A percentile compares a stretch with the other conserved stretches of the same genome.
Conservation (phyloP, 257 asterid species). For the Craterostigma plantagineum region DNA sequence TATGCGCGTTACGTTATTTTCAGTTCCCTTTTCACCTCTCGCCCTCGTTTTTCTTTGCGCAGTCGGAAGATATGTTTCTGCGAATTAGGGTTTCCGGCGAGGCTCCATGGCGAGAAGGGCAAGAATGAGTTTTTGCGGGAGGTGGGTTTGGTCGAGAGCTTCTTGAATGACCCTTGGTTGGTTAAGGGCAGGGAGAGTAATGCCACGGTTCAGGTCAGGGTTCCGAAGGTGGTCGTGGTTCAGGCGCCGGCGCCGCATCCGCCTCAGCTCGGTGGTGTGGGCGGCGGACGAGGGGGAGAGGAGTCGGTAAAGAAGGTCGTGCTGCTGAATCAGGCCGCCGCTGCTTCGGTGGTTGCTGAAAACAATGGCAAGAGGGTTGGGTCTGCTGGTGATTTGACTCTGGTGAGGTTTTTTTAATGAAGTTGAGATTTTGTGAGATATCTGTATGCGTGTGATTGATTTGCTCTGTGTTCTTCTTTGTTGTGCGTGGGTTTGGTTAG, state of each 20-base stretch:
- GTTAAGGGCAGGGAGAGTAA: constrained; percentile 36
- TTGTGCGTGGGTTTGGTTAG: not conserved
- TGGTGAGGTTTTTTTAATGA: constrained; percentile 24
- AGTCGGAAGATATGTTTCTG: constrained; percentile 88
- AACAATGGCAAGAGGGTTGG: constrained; percentile 65
- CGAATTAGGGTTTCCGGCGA: constrained; percentile 50
- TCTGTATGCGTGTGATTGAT: not conserved
- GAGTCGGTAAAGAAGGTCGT: constrained; percentile 64
- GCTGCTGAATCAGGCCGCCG: constrained; percentile 86
- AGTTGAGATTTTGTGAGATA: not conserved
- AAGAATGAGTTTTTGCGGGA: constrained; percentile 43
- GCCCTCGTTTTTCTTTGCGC: constrained; percentile 21
- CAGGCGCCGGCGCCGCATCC: constrained; percentile 27
- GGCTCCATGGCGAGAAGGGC: constrained; percentile 45
- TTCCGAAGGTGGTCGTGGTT: constrained; percentile 54
- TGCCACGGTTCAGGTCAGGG: constrained; percentile 71
- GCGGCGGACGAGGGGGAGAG: constrained; percentile 19
- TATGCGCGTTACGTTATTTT: constrained; percentile 7
- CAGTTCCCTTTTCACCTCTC: constrained; percentile 1
- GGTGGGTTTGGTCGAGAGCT: constrained; percentile 56
- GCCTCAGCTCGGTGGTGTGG: constrained; percentile 9
- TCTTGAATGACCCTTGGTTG: constrained; percentile 79
- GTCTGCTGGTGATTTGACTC: constrained; percentile 45
- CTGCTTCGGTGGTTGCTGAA: constrained; percentile 73
- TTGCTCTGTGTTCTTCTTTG: not conserved